These are phyloP conservation scores for Fusarium sterilihyphosum DNA, from an alignment of 2,329 filamentous ascomycete genomes.

Conservation along the genomic window DNA sequence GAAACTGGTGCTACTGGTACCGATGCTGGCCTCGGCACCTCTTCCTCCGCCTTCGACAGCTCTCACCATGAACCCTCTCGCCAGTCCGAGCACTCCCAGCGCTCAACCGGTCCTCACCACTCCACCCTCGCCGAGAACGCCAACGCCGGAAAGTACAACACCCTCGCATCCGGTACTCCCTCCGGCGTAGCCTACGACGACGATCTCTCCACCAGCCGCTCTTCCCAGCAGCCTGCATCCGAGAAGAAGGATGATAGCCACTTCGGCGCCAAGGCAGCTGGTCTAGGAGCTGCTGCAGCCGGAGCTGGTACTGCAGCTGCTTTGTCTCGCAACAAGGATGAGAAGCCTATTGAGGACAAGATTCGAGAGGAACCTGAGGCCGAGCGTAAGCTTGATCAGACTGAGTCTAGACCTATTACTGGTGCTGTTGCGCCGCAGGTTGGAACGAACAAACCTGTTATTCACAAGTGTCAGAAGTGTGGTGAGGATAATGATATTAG, in stretches of 20 bases:
- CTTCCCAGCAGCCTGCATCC: background rate
- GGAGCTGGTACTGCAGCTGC: background rate
- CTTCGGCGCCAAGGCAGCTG: background rate
- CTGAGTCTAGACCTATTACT: background rate
- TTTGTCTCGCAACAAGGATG: background rate
- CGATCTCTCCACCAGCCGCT: background rate
- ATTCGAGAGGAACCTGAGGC: background rate
- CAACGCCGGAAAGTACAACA: slow-evolving; percentile 36
- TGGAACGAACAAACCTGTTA: slow-evolving; percentile 3
- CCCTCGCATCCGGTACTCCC: slow-evolving; percentile 31
- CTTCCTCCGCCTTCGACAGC: background rate
- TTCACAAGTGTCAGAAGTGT: slow-evolving; percentile 25
- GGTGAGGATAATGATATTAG: slow-evolving; percentile 22
- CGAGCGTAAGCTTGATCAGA: background rate
- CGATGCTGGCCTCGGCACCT: background rate
- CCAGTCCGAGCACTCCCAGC: background rate
- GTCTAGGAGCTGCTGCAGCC: background rate
- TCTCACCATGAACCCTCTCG: background rate
- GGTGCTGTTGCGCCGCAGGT: background rate
- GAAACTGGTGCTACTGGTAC: background rate
- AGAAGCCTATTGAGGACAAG: background rate
- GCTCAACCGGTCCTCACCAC: background rate
- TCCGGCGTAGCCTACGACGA: slow-evolving; percentile 22
- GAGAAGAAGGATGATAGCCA: background rate
- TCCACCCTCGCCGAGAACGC: slow-evolving; percentile 9